Base-by-base conservation (phyloP, 2,329 filamentous ascomycete species). In the Acephala macrosclerotiorum region DNA sequence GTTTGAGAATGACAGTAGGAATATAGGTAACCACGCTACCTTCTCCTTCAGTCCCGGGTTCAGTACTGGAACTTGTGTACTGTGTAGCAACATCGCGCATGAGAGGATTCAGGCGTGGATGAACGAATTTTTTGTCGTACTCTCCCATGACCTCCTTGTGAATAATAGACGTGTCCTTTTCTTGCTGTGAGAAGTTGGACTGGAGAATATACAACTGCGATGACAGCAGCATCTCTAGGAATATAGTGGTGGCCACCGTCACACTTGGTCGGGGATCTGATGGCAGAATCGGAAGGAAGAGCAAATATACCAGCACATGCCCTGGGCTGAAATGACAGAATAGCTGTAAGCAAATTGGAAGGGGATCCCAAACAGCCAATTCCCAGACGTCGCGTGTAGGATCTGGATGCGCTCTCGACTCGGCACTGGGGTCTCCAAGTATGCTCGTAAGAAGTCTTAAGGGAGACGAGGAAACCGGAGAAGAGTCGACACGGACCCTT, bases 81-180 rank as follows among this genome's bases (percentile, higher is more conserved):
- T 98, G 95, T 0, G 91, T 96, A 6, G 88, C 91, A 1, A 95
- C 93, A 74, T 91, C 87, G 70, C 89, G 83, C 70, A 96, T 92
- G 5, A 91, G 83, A 8, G 91, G 92, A 72, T 96, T 92, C n/a
- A 97, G 87, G 12, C 90, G 86, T 1, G 96, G 96, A 74, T 96
- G 93, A 0, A 99, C 96, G 75, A 91, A 97, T 80, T 99, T 99
- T 72, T 89, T 92, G 76, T 98, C 93, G 76, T 99, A 99, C 79
- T 99, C 96, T 76, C 94, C 90, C 79, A 98, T 85, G 5, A 98
- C 95, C 79, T 98, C 92, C 72, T 91, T 93, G 72, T 97, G 93
- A 65, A 99, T 91, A 56, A 97, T 85, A 1, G 89, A 85, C 1
- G 87, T 88, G 77, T 99, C 96, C 76, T 94, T 97, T 67, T 87